These are phyloP conservation scores for Leishmania mexicana DNA, from an alignment of 208 protist species.

Conservation along the genomic window DNA sequence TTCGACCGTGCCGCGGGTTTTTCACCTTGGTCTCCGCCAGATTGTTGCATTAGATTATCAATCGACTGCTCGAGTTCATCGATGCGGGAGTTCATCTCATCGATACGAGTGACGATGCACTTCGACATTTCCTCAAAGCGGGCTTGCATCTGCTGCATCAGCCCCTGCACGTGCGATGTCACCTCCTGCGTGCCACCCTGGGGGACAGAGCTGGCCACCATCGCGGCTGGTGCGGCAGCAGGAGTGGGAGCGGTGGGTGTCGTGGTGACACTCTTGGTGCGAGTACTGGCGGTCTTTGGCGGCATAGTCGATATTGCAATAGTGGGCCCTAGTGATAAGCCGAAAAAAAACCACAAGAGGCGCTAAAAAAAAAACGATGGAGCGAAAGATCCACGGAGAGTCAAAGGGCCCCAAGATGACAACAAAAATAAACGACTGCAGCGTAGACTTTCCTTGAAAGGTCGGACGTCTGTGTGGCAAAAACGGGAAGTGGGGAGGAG, in stretches of 20 bases:
- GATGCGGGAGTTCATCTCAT: constrained; percentile 94
- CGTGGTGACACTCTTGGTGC: neutral
- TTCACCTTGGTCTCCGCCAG: constrained; percentile 83
- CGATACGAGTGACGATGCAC: constrained; percentile 92
- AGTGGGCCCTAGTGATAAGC: neutral
- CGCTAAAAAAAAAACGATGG: neutral
- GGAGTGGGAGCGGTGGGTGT: constrained; percentile 7
- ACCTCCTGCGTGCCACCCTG: constrained; percentile 86
- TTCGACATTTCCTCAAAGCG: constrained; percentile 96
- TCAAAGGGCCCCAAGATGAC: neutral
- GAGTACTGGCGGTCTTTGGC: constrained; percentile 15
- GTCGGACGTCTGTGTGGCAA: neutral
- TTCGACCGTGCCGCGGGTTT: constrained; percentile 31
- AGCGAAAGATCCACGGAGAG: neutral
- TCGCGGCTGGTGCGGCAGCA: constrained; percentile 2
- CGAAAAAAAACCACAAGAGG: constrained; percentile 15
- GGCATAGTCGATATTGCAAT: constrained; percentile 20
- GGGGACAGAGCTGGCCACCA: neutral
- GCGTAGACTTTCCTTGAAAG: neutral
- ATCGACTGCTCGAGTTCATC: constrained; percentile 95
- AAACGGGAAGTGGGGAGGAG: neutral
- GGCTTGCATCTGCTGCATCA: constrained; percentile 95
- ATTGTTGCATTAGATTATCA: constrained; percentile 95
- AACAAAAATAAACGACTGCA: neutral
- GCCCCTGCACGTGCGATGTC: constrained; percentile 93